Conservation (phyloP, 495 filamentous ascomycete genomes). For the Oleoguttula mirabilis region DNA sequence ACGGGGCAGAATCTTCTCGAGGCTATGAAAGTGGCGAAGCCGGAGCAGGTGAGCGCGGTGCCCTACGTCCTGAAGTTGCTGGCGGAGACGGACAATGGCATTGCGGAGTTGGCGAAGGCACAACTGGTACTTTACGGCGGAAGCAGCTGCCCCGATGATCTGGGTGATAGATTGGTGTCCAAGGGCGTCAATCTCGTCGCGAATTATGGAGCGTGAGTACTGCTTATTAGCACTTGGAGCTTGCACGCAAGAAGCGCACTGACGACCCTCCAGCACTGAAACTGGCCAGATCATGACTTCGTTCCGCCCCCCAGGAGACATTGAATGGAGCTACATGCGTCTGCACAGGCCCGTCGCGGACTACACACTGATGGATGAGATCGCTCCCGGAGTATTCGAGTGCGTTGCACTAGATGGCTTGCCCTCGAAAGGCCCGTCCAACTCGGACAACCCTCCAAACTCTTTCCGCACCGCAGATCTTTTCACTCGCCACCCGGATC, state of each 20-base stretch:
- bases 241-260: too few species aligned
- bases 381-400: conserved; percentile 17
- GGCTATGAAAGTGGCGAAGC: conserved; percentile 24
- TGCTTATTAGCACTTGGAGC: too few species aligned
- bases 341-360: conserved; percentile 11
- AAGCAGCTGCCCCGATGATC: conserved; percentile 19
- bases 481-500: conserved; percentile 45
- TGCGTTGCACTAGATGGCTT: conserved; percentile 29
- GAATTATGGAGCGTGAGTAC: conserved; percentile 41
- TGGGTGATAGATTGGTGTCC: conserved; percentile 41
- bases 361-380: conserved; percentile 17
- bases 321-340: conserved; percentile 35
- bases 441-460: conserved; percentile 34
- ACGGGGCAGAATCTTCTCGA: conserved; percentile 31
- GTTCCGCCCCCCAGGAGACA: conserved; percentile 33
- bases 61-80: conserved; percentile 21
- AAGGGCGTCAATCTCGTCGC: conserved; percentile 44
- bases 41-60: conserved; percentile 12
- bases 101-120: conserved; percentile 8
- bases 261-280: too few species aligned
- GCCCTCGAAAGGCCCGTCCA: conserved; percentile 40
- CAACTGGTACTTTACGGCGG: conserved; percentile 16
- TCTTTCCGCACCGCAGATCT: conserved; percentile 50
- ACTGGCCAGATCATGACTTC: conserved; percentile 48
- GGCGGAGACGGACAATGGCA: conserved; percentile 16